Base-by-base conservation (phyloP, 257 asterid genomes). In the Capsicum rhomboideum region DNA sequence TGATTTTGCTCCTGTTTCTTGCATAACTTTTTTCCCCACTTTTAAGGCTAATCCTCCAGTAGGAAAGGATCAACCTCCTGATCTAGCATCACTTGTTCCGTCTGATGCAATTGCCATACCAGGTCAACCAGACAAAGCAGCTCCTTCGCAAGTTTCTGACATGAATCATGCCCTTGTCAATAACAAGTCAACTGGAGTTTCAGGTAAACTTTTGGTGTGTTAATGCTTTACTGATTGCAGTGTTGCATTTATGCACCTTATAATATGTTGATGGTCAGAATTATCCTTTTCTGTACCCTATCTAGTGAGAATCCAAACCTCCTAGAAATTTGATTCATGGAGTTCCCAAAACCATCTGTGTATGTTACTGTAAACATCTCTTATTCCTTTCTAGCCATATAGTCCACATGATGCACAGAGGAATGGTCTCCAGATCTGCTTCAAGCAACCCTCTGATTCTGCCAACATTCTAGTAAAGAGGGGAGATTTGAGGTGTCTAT, bases 51-150 rank as follows among this genome's bases (percentile, higher is more conserved):
- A 90, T 55, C 97, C 98, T 83, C 75, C 95, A 21, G 97, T 97
- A 21, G 98, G 98, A 68, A 97, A 95, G 91, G 99, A 95, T 87
- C 97, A 95, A 78, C 99, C 97, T 83, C 99, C 99, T 83, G 99
- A 97, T 90, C 90, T 97, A 69, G 98, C 97, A 34, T 82, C 86
- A 81, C 87, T 95, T 80, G 96, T 97, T 86, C 98, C 98, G n/a
- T 90, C 96, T 80, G 97, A 93, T 89, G 90, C 84, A 66, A 81
- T 84, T 55, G 59, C 84, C 85, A 84, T 89, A 82, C 83, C 90
- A 42, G 91, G 87, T 44, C 86, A 84, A 85, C 83, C 85, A 44
- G 91, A 84, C 75, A 87, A 85, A 84, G 67, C 79, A 85, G 89
- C 89, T 68, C 34, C 91, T 18, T 72, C 86, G 75, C 87, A 87